Evolutionary conservation across 179 eudicot species (phyloP).

Genomic region (Pouteria campechiana): DNA sequence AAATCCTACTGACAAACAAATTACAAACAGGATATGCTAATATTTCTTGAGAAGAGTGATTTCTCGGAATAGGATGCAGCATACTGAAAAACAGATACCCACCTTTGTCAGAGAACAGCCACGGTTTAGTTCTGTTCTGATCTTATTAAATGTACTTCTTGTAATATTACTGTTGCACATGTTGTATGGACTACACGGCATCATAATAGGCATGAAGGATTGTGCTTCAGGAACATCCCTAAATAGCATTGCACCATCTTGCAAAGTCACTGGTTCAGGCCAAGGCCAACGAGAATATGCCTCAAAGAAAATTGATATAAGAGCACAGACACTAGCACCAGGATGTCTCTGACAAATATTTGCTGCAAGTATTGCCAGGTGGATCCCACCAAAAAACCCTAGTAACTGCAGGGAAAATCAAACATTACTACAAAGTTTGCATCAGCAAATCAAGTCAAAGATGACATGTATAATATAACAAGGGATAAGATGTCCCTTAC

Average conservation of each 20-base stretch:
- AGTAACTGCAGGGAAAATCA: constrained; percentile 21
- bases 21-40: too few species aligned
- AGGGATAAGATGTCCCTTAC: constrained; percentile 26
- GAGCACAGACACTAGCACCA: constrained; percentile 22
- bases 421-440: neutral
- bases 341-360: constrained; percentile 34
- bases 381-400: constrained; percentile 51
- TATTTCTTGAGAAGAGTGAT: too few species aligned
- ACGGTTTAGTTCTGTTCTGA: constrained; percentile 29
- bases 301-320: constrained; percentile 26
- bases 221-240: constrained; percentile 5
- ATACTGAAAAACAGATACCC: neutral
- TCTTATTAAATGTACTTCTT: constrained; percentile 33
- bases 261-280: constrained; percentile 38
- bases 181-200: constrained; percentile 33
- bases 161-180: constrained; percentile 43
- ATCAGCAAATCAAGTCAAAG: neutral
- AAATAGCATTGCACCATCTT: constrained; percentile 19
- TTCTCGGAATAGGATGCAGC: too few species aligned
- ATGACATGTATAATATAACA: neutral
- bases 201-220: constrained; percentile 32
- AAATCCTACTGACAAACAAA: too few species aligned
- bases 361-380: constrained; percentile 45
- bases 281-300: constrained; percentile 46
- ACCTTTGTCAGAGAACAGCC: constrained; percentile 35